A percentile compares a stretch with the other conserved stretches of the same genome.
Evolutionary conservation across 345 rosid species (phyloP).

Genomic region (Corymbia maculata): DNA sequence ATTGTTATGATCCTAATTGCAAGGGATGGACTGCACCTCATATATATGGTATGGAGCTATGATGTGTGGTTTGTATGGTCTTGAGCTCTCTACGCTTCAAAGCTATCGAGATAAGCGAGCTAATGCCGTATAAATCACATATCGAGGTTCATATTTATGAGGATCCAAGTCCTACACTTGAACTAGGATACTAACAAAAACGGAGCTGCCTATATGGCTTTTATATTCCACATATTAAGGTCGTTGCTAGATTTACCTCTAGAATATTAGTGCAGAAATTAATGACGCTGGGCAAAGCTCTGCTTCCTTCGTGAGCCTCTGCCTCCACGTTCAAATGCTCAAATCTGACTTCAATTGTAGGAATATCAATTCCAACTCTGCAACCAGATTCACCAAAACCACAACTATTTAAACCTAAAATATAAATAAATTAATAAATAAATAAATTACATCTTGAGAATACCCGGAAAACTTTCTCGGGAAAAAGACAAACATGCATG

Average conservation of each 20-base stretch:
- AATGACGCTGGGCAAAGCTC: slow-evolving; percentile 55
- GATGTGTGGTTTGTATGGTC: background rate
- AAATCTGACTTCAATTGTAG: slow-evolving; percentile 45
- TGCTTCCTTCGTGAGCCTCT: slow-evolving; percentile 51
- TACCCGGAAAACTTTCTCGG: background rate
- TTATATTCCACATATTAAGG: too few relatives aligned
- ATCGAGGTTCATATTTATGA: background rate
- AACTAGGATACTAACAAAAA: background rate
- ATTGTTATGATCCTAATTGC: background rate
- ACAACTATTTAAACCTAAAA: background rate
- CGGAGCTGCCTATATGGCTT: background rate
- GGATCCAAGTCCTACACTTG: background rate
- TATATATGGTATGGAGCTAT: background rate
- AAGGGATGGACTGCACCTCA: background rate
- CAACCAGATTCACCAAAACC: background rate
- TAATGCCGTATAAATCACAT: background rate
- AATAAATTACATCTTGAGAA: background rate
- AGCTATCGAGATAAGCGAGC: background rate
- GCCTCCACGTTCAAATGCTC: slow-evolving; percentile 45
- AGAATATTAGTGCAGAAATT: slow-evolving; percentile 34
- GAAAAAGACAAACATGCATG: background rate
- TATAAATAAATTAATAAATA: background rate
- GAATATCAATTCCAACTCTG: slow-evolving; percentile 47
- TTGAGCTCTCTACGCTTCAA: background rate
- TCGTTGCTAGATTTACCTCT: slow-evolving; percentile 34